Evolutionary conservation across 768 basidiomycete genomes (phyloP).

Genomic region (Daedalea quercina): DNA sequence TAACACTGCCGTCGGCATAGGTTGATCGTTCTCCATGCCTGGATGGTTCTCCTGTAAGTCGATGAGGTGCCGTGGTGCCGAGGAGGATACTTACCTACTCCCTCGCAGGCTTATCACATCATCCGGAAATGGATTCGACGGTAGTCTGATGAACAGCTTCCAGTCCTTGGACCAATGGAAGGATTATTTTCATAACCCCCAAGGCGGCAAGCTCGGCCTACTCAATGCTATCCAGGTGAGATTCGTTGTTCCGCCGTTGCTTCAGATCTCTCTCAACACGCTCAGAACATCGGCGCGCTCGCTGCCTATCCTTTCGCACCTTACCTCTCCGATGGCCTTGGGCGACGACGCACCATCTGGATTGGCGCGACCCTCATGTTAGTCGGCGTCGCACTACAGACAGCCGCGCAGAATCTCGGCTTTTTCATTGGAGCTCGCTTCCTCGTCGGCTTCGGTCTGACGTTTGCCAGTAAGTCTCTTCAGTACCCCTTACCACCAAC

Average conservation of each 20-base stretch:
- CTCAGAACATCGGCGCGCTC: slow-evolving; percentile 65
- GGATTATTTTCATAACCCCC: slow-evolving; percentile 48
- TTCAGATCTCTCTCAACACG: neutral
- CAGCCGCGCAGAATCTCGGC: slow-evolving; percentile 61
- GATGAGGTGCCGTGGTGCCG: neutral
- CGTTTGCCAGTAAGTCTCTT: slow-evolving; percentile 47
- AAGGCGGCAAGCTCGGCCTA: slow-evolving; percentile 52
- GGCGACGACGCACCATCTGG: slow-evolving; percentile 60
- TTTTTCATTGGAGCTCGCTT: slow-evolving; percentile 82
- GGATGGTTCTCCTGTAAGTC: slow-evolving; percentile 62
- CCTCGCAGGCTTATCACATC: slow-evolving; percentile 59
- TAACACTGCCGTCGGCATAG: slow-evolving; percentile 24
- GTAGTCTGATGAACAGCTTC: slow-evolving; percentile 76
- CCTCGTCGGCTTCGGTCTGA: slow-evolving; percentile 71
- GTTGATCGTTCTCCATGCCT: slow-evolving; percentile 55
- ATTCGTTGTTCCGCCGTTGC: neutral
- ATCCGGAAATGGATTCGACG: slow-evolving; percentile 71
- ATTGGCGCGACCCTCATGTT: slow-evolving; percentile 69
- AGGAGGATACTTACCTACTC: neutral
- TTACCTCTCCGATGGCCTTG: slow-evolving; percentile 65
- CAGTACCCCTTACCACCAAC: neutral
- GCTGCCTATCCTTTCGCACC: slow-evolving; percentile 67
- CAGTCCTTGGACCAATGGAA: slow-evolving; percentile 64
- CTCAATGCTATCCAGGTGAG: slow-evolving; percentile 69
- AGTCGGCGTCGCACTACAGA: slow-evolving; percentile 60